These are phyloP conservation scores for Yamadazyma philogaea DNA, from an alignment of 805 yeast species.

Conservation along the genomic window DNA sequence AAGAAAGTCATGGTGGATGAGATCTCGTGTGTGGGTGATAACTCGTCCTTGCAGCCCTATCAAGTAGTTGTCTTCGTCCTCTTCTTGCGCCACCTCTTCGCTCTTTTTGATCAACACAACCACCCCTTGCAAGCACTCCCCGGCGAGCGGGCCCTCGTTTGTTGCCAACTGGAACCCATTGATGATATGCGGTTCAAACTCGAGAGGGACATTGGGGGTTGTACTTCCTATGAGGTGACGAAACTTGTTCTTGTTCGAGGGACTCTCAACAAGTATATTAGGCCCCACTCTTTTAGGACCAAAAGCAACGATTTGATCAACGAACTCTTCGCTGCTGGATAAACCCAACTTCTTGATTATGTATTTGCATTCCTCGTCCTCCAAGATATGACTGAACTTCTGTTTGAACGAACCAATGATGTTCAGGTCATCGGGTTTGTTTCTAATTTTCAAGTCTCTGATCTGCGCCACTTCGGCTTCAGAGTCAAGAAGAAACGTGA, in stretches of 20 bases:
- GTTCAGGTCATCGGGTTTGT: slow-evolving; percentile 13
- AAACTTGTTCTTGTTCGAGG: slow-evolving; percentile 25
- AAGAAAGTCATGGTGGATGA: slow-evolving; percentile 65
- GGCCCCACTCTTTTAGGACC: slow-evolving; percentile 80
- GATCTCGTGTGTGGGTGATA: slow-evolving; percentile 68
- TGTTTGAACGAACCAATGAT: slow-evolving; percentile 8
- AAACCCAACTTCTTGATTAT: slow-evolving; percentile 16
- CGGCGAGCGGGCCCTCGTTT: slow-evolving; percentile 81
- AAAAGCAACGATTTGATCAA: slow-evolving; percentile 51
- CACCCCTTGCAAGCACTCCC: slow-evolving; percentile 85
- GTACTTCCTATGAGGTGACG: slow-evolving; percentile 23
- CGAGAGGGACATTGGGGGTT: slow-evolving; percentile 21
- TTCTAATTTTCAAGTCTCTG: slow-evolving; percentile 16
- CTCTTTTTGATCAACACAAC: slow-evolving; percentile 42
- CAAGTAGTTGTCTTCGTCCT: slow-evolving; percentile 23
- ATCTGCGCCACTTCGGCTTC: slow-evolving; percentile 42
- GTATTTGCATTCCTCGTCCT: slow-evolving; percentile 7
- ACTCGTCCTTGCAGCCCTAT: slow-evolving; percentile 66
- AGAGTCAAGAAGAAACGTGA: slow-evolving; percentile 47
- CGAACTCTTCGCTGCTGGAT: slow-evolving; percentile 18
- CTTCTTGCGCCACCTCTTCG: slow-evolving; percentile 21
- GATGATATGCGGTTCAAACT: slow-evolving; percentile 58
- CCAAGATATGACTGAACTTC: slow-evolving; percentile 11
- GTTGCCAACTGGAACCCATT: slow-evolving; percentile 85
- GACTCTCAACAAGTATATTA: slow-evolving; percentile 63